Base-by-base conservation (phyloP, 805 yeast genomes). In the Vanderwaltozyma yarrowii region DNA sequence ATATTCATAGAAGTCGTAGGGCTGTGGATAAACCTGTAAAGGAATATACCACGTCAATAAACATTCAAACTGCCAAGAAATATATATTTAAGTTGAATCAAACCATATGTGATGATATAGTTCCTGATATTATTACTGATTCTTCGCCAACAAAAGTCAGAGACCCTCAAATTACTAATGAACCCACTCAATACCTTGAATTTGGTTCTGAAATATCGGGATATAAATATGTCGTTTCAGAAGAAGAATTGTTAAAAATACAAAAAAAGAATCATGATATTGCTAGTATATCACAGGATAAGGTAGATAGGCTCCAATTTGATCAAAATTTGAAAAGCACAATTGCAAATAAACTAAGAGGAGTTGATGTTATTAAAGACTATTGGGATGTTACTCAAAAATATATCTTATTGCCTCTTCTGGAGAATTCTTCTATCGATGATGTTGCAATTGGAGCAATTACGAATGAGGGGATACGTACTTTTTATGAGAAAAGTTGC, bases 191-290 rank as follows among this genome's bases (percentile, higher is more conserved):
- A 6, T 27, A 27, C 14, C 9, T 6, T 9, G 54, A 51, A 31
- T 46, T 39, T 32, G 55, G 55, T 4, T 44, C 46, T 6, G 21
- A 38, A 5, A 41, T 46, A 9, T 38, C 39, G 14, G 55, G 55
- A 12, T 51, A 41, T 33, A 44, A 36, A 32, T 47, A 42, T 24
- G 28, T 51, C n/a, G 31, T 45, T 3, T 37, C 42, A 12, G 32
- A 38, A 23, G 38, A 40, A 18, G 38, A 43, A 14, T 25, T 28
- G 9, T 19, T 17, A 15, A 36, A 24, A 9, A 20, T 34, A 10
- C 4, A 17, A 7, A n/a, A 16, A 6, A 8, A 28, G n/a, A 30
- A n/a, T 17, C 4, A 11, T n/a, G n/a, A n/a, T n/a, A n/a, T n/a
- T n/a, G n/a, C n/a, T n/a, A n/a, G n/a, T n/a, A n/a, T n/a, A n/a